These are phyloP conservation scores for Phoenix roebelenii DNA, from an alignment of 176 grass and related monocot species.

Conservation along the genomic window DNA sequence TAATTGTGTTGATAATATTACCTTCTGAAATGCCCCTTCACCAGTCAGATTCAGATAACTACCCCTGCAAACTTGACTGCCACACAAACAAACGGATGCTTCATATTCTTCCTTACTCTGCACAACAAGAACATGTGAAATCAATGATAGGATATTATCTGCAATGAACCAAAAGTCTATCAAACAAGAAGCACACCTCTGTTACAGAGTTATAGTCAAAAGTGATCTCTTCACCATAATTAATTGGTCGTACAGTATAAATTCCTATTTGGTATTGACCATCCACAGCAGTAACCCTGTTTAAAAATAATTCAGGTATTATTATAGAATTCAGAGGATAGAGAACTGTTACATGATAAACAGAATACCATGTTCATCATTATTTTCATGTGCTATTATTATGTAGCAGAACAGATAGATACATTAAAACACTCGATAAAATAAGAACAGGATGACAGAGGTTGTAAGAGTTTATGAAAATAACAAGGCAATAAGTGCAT, in stretches of 20 bases:
- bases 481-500: no score
- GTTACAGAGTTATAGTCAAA: conserved; percentile 99
- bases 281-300: conserved; percentile 94
- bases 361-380: no score
- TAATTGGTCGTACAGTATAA: conserved; percentile 82
- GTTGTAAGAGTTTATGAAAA: no score
- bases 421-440: no score
- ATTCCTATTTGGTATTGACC: conserved; percentile 97
- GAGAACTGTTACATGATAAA: no score
- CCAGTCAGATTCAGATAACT: conserved; percentile 97
- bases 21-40: conserved; percentile 95
- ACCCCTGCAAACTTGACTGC: conserved; percentile 94
- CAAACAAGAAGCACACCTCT: conserved; percentile 46
- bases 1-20: conserved; percentile 26
- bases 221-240: conserved; percentile 95
- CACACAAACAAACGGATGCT: conserved; percentile 89
- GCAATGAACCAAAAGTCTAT: no score
- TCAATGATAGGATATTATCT: no score
- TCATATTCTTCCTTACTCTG: conserved; percentile 99
- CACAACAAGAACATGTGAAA: conserved; percentile 18
- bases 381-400: no score
- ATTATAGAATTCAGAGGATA: no score
- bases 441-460: no score
- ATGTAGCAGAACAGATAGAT: no score
- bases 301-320: not conserved